phyloP scores from a whole-genome alignment of 192 early-diverging fungal genomes.

The Pilaira anomala region DNA sequence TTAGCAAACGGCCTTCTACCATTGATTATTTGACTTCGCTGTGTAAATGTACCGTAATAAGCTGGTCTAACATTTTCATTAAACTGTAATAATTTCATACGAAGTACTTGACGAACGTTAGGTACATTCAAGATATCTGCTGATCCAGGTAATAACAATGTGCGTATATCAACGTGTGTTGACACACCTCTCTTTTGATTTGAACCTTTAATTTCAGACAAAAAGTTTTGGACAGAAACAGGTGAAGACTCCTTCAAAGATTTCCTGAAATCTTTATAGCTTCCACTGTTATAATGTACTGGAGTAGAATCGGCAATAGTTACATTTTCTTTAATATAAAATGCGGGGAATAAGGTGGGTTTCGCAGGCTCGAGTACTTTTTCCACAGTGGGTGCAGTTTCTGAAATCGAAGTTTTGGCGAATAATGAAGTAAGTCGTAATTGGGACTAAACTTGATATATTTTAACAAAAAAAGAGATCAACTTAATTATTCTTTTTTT shows the following conservation, averaged over 20 bases:
- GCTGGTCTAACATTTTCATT: slow-evolving; percentile 67
- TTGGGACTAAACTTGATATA: slow-evolving; percentile 14
- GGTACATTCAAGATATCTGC: slow-evolving; percentile 31
- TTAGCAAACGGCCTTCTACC: slow-evolving; percentile 60
- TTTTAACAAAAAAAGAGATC: not conserved
- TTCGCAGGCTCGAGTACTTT: not conserved
- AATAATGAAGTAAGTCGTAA: slow-evolving; percentile 31
- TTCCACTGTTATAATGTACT: slow-evolving; percentile 19
- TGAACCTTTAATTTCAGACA: not conserved
- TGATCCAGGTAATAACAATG: slow-evolving; percentile 28
- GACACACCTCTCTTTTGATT: slow-evolving; percentile 9
- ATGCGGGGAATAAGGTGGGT: slow-evolving; percentile 52
- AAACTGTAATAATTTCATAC: slow-evolving; percentile 70
- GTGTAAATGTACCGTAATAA: slow-evolving; percentile 82
- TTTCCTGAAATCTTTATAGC: slow-evolving; percentile 10
- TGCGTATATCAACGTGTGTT: slow-evolving; percentile 30
- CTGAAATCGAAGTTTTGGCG: slow-evolving; percentile 26
- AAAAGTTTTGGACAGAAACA: not conserved
- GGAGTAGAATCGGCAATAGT: slow-evolving; percentile 36
- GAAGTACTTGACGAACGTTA: slow-evolving; percentile 31
- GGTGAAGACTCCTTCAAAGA: too few species aligned
- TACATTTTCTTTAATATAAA: slow-evolving; percentile 53
- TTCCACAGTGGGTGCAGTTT: slow-evolving; percentile 26
- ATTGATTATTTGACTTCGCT: slow-evolving; percentile 48
- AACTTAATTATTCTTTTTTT: slow-evolving; percentile 19